Conservation (phyloP, 495 filamentous ascomycete genomes). For the Neurospora hispaniola region DNA sequence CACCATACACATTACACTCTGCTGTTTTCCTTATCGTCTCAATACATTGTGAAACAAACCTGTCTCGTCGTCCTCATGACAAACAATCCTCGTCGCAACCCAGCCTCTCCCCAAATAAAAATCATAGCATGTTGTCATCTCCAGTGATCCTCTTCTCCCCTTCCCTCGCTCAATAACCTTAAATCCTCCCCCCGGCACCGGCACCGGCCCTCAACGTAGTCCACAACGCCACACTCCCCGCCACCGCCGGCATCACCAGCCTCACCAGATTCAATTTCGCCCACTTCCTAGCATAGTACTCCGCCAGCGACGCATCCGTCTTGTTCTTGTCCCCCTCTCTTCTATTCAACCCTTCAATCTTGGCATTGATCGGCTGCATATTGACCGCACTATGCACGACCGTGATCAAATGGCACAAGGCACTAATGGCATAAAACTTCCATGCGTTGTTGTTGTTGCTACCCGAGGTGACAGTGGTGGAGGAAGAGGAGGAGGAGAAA, state of each 20-base stretch:
- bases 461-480: neutral
- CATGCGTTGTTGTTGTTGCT: constrained; percentile 22
- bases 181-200: constrained; percentile 1
- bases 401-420: constrained; percentile 31
- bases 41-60: too few species aligned
- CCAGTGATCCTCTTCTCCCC: too few species aligned
- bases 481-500: neutral
- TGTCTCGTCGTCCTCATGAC: too few species aligned
- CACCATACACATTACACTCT: too few species aligned
- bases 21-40: too few species aligned
- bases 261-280: constrained; percentile 26
- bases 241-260: constrained; percentile 30
- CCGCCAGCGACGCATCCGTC: constrained; percentile 24
- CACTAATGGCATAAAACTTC: constrained; percentile 28
- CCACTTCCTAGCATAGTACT: constrained; percentile 29
- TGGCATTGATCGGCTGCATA: constrained; percentile 41
- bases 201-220: constrained; percentile 15
- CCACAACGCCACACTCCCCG: constrained; percentile 29
- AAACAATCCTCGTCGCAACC: too few species aligned
- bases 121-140: too few species aligned
- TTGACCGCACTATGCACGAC: constrained; percentile 38
- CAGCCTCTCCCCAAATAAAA: too few species aligned
- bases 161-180: too few species aligned
- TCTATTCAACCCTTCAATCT: constrained; percentile 26
- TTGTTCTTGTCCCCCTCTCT: constrained; percentile 11